phyloP scores from a whole-genome alignment of 129 eudicot genomes.

The Flaveria linearis region DNA sequence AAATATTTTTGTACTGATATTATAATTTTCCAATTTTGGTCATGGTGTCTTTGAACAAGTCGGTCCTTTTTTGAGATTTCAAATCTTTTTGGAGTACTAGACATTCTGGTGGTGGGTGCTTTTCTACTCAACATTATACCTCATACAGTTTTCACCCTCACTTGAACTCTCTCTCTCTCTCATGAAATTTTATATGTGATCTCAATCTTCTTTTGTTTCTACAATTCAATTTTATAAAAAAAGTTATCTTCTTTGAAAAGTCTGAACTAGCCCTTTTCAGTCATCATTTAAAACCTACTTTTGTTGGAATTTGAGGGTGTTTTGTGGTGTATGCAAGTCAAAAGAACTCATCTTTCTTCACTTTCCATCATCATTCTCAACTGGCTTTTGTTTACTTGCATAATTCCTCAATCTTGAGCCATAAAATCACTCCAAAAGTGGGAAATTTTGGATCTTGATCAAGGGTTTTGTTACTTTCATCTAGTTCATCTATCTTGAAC shows the following conservation, averaged over 20 bases:
- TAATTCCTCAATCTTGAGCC: constrained; percentile 25
- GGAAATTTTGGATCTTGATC: constrained; percentile 26
- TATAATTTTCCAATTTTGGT: too few species aligned
- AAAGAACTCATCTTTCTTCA: constrained; percentile 20
- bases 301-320: constrained; percentile 23
- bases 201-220: constrained; percentile 38
- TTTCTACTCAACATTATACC: constrained; percentile 36
- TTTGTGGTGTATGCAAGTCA: constrained; percentile 39
- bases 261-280: constrained; percentile 24
- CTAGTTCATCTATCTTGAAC: constrained; percentile 25
- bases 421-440: constrained; percentile 27
- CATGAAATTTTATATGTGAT: constrained; percentile 40
- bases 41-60: too few species aligned
- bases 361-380: constrained; percentile 32
- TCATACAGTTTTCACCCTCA: constrained; percentile 42
- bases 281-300: constrained; percentile 24
- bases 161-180: constrained; percentile 20
- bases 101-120: constrained; percentile 42
- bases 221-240: constrained; percentile 8
- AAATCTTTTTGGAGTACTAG: constrained; percentile 44
- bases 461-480: constrained; percentile 40
- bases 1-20: too few species aligned
- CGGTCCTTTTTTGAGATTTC: constrained; percentile 39
- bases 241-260: constrained; percentile 24
- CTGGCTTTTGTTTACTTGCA: constrained; percentile 42